Conservation (phyloP, 495 filamentous ascomycete species). For the Podospora pseudopauciseta region DNA sequence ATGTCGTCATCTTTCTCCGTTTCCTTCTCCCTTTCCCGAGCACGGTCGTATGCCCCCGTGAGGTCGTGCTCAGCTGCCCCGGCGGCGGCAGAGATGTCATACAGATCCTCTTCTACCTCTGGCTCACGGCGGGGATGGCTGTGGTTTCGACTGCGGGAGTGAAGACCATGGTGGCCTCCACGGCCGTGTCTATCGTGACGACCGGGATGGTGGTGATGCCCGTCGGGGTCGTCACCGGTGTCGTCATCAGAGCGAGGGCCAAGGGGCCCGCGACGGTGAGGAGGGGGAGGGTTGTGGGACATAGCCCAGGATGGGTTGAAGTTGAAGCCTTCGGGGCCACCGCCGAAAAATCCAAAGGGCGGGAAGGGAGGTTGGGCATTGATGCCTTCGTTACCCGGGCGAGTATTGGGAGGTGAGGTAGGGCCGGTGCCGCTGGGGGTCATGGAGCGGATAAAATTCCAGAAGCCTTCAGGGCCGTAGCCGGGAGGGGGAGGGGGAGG, state of each 20-base stretch:
- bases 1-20: neutral
- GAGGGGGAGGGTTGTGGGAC: neutral
- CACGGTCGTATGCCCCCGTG: neutral
- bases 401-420: neutral
- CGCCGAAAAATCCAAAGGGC: neutral
- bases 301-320: conserved; percentile 1
- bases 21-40: neutral
- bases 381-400: neutral
- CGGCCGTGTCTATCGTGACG: conserved; percentile 5
- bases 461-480: neutral
- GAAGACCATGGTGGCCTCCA: neutral
- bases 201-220: neutral
- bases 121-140: conserved; percentile 15
- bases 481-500: neutral
- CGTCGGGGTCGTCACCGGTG: neutral
- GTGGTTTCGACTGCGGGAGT: neutral
- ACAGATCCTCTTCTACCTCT: conserved; percentile 21
- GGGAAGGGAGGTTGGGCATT: neutral
- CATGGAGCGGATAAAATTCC: conserved; percentile 4
- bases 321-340: neutral
- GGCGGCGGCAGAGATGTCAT: conserved; percentile 20
- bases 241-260: neutral
- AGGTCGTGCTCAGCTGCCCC: conserved; percentile 21
- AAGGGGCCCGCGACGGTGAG: neutral
- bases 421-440: neutral